phyloP scores from a whole-genome alignment of 2,329 filamentous ascomycete species.

The Neofusicoccum sp. region DNA sequence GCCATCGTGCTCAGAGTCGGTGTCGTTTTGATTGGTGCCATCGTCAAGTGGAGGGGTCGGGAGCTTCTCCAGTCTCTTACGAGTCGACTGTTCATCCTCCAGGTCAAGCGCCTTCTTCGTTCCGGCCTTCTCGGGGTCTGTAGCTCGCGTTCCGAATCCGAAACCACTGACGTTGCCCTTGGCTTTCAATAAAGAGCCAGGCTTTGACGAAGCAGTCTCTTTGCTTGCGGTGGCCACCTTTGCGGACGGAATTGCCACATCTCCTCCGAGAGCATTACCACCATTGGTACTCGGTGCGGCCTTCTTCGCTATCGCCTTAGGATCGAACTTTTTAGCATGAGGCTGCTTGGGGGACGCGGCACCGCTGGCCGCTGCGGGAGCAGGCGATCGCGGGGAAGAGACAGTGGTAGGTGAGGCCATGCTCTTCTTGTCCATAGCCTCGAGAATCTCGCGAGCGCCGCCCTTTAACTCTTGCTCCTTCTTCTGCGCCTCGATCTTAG shows the following conservation, averaged over 20 bases:
- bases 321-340: slow-evolving; percentile 81
- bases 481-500: slow-evolving; percentile 78
- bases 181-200: slow-evolving; percentile 57
- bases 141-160: slow-evolving; percentile 71
- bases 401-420: slow-evolving; percentile 33
- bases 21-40: slow-evolving; percentile 57
- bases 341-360: slow-evolving; percentile 45
- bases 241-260: slow-evolving; percentile 44
- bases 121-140: slow-evolving; percentile 67
- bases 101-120: slow-evolving; percentile 78
- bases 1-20: slow-evolving; percentile 36
- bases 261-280: slow-evolving; percentile 58
- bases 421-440: slow-evolving; percentile 72
- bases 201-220: not conserved
- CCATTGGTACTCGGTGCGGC: slow-evolving; percentile 62
- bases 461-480: slow-evolving; percentile 62
- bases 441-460: slow-evolving; percentile 62
- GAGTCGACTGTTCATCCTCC: slow-evolving; percentile 83
- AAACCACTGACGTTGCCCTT: slow-evolving; percentile 80
- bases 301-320: slow-evolving; percentile 84
- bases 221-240: not conserved
- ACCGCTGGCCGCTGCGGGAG: slow-evolving; percentile 27
- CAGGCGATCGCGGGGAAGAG: slow-evolving; percentile 32
- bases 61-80: slow-evolving; percentile 88
- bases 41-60: slow-evolving; percentile 58